A percentile compares a stretch with the other conserved stretches of the same genome.
Evolutionary conservation across 2,329 filamentous ascomycete genomes (phyloP).

Genomic region (Juglanconis juglandina): DNA sequence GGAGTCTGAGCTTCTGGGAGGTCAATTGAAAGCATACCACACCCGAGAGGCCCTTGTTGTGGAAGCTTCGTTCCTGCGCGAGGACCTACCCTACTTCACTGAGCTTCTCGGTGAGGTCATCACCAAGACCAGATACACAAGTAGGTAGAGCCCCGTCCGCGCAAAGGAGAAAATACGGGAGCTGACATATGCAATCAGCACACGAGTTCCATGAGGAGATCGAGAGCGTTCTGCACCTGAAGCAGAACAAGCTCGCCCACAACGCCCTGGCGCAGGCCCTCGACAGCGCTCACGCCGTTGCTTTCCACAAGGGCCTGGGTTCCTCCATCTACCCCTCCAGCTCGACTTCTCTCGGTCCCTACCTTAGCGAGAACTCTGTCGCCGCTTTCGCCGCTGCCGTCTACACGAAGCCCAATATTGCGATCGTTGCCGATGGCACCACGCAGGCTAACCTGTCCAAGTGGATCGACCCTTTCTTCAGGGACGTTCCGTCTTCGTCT

Average conservation of each 20-base stretch:
- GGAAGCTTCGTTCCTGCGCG: conserved; percentile 89
- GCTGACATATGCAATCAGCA: conserved; percentile 47
- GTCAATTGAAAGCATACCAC: conserved; percentile 82
- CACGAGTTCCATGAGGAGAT: conserved; percentile 91
- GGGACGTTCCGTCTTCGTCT: conserved; percentile 57
- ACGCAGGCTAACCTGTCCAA: conserved; percentile 72
- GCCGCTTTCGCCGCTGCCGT: conserved; percentile 72
- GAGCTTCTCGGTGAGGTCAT: conserved; percentile 93
- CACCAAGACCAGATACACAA: conserved; percentile 79
- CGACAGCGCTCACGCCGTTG: conserved; percentile 79
- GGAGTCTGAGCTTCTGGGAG: conserved; percentile 92
- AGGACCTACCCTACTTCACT: conserved; percentile 95
- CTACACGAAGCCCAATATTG: conserved; percentile 87
- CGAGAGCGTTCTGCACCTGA: conserved; percentile 68
- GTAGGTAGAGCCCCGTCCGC: conserved; percentile 43
- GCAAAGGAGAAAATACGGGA: conserved; percentile 8
- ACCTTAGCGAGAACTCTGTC: conserved; percentile 73
- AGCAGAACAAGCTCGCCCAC: conserved; percentile 69
- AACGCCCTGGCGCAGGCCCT: conserved; percentile 67
- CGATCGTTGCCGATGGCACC: conserved; percentile 85
- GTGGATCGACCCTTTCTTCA: conserved; percentile 94
- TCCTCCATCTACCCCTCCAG: conserved; percentile 70
- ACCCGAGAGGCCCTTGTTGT: conserved; percentile 90
- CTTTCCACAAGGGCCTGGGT: conserved; percentile 92
- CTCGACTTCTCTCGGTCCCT: conserved; percentile 70